Base-by-base conservation (phyloP, 306 rosid species). In the Cyamopsis tetragonoloba region DNA sequence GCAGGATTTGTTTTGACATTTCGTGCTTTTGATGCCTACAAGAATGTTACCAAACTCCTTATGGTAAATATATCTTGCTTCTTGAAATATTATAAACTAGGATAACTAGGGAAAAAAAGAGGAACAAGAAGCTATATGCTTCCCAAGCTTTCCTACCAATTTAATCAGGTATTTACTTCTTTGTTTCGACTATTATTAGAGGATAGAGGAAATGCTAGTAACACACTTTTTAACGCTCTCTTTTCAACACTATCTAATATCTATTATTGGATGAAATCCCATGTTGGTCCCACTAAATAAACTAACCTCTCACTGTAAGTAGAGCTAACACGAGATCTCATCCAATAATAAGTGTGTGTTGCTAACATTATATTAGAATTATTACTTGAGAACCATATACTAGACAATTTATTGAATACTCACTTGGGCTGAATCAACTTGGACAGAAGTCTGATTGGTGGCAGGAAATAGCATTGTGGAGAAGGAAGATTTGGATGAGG, bases 11-110 rank as follows among this genome's bases (percentile, higher is more conserved):
- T 73, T 71, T 71, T 71, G 34, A 3, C 70, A 80, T 74, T 92
- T 70, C 84, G 89, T 53, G 68, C 74, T 63, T 87, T 92, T 30
- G 89, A 74, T 66, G 79, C 82, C 99, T 93, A 92, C 89, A 78
- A 39, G 59, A 55, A 78, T 44, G 67, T 78, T 51, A 47, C 70
- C 68, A 74, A 46, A 71, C 19, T 42, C 44, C 73, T 24, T 15
- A 62, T 27, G 15, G 67, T 59, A 53, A 50, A 47, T 59, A 38
- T 3, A 48, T 58, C 31, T 3, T 27, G 58, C 47, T 42, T 57
- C 55, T 46, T 57, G 24, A 64, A 49, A 26, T 38, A 39, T 44
- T 58, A 60, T 42, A 27, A 42, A 22, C 46, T 56, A 37, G 42
- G 66, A 46, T 35, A 56, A 26, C 5, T 22, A 9, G 41, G 23